Evolutionary conservation across 148 eudicot species (phyloP).

Genomic region (Selenicereus undatus): DNA sequence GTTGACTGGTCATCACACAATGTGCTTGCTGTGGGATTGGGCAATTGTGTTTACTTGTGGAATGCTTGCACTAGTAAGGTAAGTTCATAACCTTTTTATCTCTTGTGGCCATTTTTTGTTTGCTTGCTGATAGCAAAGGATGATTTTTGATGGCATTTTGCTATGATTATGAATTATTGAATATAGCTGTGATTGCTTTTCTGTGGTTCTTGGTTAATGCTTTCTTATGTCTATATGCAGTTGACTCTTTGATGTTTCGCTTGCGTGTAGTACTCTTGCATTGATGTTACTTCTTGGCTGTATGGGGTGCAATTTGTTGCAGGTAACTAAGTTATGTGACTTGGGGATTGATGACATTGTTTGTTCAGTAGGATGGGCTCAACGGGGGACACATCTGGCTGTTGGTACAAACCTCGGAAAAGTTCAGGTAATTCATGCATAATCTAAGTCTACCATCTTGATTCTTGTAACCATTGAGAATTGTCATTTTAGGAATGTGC

Average conservation of each 20-base stretch:
- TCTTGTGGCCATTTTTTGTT: neutral
- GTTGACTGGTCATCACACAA: slow-evolving; percentile 94
- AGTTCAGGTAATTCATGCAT: slow-evolving; percentile 48
- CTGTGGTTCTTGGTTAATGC: neutral
- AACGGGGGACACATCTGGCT: slow-evolving; percentile 78
- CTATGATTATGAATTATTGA: neutral
- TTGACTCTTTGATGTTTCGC: neutral
- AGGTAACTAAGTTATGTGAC: slow-evolving; percentile 87
- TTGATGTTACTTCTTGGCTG: neutral
- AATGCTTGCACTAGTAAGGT: slow-evolving; percentile 97
- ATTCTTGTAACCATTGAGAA: neutral
- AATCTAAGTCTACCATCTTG: neutral
- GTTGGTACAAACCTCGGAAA: slow-evolving; percentile 74
- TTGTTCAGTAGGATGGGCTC: slow-evolving; percentile 94
- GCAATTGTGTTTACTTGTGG: slow-evolving; percentile 84
- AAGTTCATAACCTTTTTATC: slow-evolving; percentile 9
- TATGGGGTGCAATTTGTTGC: slow-evolving; percentile 14
- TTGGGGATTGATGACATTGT: slow-evolving; percentile 81
- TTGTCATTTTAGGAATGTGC: neutral
- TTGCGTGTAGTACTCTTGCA: neutral
- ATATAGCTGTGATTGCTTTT: neutral
- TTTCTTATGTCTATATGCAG: neutral
- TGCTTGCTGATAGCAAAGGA: neutral
- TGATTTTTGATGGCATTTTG: neutral
- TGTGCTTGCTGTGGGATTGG: slow-evolving; percentile 84